phyloP scores from a whole-genome alignment of 2,329 filamentous ascomycete species.

The Trichoderma sp. region DNA sequence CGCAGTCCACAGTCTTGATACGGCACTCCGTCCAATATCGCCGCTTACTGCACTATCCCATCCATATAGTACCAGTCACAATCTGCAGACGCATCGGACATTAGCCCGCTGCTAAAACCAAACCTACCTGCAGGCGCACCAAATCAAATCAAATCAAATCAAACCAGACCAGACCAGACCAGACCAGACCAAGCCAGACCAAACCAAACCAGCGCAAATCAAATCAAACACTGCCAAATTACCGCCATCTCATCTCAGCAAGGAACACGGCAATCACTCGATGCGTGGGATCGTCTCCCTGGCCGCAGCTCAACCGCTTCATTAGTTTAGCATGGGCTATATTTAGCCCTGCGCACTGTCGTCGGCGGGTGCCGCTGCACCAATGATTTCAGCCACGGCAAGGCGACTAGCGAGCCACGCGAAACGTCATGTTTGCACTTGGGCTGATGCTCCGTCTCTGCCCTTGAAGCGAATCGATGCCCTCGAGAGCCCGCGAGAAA shows the following conservation, averaged over 20 bases:
- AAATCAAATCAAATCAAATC: neutral
- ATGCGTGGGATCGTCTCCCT: neutral
- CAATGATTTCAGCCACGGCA: conserved; percentile 13
- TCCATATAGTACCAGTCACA: neutral
- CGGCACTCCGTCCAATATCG: too few relatives aligned
- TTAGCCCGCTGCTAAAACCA: neutral
- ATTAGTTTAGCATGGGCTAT: neutral
- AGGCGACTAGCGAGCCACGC: neutral
- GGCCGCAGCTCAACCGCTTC: neutral
- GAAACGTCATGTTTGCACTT: conserved; percentile 13
- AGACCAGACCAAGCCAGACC: neutral
- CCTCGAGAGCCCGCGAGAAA: neutral
- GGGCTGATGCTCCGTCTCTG: neutral
- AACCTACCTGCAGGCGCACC: neutral
- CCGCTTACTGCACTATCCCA: too few relatives aligned
- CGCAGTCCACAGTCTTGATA: too few relatives aligned
- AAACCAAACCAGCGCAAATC: neutral
- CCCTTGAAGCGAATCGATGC: neutral
- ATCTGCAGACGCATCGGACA: neutral
- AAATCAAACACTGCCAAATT: neutral
- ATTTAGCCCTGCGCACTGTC: conserved; percentile 10
- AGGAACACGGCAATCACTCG: neutral
- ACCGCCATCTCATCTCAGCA: too few relatives aligned
- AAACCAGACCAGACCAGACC: neutral
- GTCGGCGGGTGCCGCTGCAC: neutral